Percentiles rank a stretch among this genome's conserved stretches.
Evolutionary conservation across 805 yeast species (phyloP).

Genomic region (Grigorovia transvaalensis): DNA sequence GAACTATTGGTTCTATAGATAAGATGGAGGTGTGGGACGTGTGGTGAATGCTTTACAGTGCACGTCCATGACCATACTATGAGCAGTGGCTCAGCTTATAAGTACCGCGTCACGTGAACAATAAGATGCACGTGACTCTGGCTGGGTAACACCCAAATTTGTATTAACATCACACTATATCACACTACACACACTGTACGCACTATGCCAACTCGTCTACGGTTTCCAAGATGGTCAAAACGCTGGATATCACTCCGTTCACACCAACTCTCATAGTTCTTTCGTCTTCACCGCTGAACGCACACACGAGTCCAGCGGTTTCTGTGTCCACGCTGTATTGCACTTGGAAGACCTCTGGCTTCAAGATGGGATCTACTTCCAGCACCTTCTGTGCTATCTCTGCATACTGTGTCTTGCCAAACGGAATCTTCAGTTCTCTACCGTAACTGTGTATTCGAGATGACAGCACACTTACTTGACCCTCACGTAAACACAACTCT

Average conservation of each 20-base stretch:
- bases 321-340: slow-evolving; percentile 27
- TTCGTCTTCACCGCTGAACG: slow-evolving; percentile 55
- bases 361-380: slow-evolving; percentile 72
- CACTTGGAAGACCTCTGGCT: slow-evolving; percentile 52
- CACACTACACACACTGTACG: background rate
- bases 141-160: too few relatives aligned
- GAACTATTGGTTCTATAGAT: too few relatives aligned
- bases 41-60: too few relatives aligned
- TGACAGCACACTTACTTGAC: too few relatives aligned
- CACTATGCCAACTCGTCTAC: slow-evolving; percentile 34
- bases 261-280: slow-evolving; percentile 76
- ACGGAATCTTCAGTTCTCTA: slow-evolving; percentile 50
- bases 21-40: too few relatives aligned
- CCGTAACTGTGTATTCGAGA: too few relatives aligned
- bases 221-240: slow-evolving; percentile 71
- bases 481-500: too few relatives aligned
- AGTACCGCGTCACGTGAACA: too few relatives aligned
- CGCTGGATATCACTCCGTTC: slow-evolving; percentile 65
- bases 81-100: too few relatives aligned
- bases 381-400: slow-evolving; percentile 50
- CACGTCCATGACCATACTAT: too few relatives aligned
- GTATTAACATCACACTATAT: too few relatives aligned
- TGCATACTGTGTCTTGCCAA: slow-evolving; percentile 49
- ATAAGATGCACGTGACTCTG: too few relatives aligned
- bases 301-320: slow-evolving; percentile 32